A percentile compares a stretch with the other conserved stretches of the same genome.
These are phyloP conservation scores for Aciculoconidium aculeatum DNA, from an alignment of 805 yeast genomes.

Conservation along the genomic window DNA sequence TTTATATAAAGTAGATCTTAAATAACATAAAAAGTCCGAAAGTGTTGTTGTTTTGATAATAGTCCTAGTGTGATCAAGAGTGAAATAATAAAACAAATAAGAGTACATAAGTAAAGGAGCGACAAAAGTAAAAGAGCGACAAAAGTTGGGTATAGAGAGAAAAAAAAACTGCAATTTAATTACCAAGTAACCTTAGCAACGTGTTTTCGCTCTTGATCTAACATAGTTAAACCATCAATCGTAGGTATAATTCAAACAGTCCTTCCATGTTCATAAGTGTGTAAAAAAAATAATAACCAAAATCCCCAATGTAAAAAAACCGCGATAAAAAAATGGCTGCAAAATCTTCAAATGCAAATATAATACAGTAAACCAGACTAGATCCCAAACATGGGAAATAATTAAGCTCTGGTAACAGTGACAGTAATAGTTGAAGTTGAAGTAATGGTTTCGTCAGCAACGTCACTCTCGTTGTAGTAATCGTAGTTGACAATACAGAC, in stretches of 20 bases:
- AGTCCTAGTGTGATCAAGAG: too few species aligned
- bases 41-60: too few species aligned
- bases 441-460: constrained; percentile 21
- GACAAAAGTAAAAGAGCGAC: too few species aligned
- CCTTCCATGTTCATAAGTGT: too few species aligned
- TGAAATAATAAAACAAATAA: too few species aligned
- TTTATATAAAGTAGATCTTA: too few species aligned
- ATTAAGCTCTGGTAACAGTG: constrained; percentile 24
- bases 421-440: constrained; percentile 34
- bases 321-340: constrained; percentile 1
- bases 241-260: constrained; percentile 1
- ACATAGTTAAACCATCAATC: constrained; percentile 5
- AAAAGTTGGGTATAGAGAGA: too few species aligned
- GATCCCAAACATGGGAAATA: background rate
- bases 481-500: constrained; percentile 33
- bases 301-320: constrained; percentile 3
- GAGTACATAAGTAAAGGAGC: too few species aligned
- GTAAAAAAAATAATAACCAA: constrained; percentile 2
- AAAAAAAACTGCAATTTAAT: too few species aligned
- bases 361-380: background rate
- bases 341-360: background rate
- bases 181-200: too few species aligned
- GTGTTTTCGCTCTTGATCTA: too few species aligned
- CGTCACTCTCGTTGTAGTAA: constrained; percentile 20
- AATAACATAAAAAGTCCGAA: too few species aligned